Base-by-base conservation (phyloP, 768 basidiomycete species). In the Fistulinella prunicolor region DNA sequence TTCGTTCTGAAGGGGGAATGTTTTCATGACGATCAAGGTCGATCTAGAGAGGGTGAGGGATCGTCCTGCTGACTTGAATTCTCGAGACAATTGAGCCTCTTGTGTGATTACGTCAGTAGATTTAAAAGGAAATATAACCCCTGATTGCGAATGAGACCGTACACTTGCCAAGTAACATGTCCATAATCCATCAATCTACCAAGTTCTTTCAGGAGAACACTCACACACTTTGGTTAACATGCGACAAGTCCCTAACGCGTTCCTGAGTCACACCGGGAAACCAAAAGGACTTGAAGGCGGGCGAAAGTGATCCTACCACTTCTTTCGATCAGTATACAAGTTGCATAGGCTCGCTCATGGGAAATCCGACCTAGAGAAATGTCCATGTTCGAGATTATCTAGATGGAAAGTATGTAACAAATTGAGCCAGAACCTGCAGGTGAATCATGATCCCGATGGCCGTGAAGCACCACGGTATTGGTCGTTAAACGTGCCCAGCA, bases 401-500 rank as follows among this genome's bases (percentile, higher is more conserved):
- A 28, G 29, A 30, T 1, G 14, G 23, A 46, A 26, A 9, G 12
- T 38, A 49, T 32, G 37, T 23, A 41, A 37, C 37, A 50, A 49
- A 45, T 39, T 47, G 49, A 19, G 17, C 5, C 30, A 36, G 34
- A 24, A 29, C 20, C 22, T 14, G 34, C 13, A 34, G 29, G 21
- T 21, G 42, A 29, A 21, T 50, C 35, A 57, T n/a, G 51, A 43
- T 23, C 24, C 38, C 45, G 48, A 24, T 36, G 22, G 23, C 3
- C 37, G 30, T 23, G 51, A 21, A 12, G 38, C 26, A 14, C 42
- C 42, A 23, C 56, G 51, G 4, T 48, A 32, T 39, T 56, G 61
- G 19, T 46, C 43, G 10, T 37, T 13, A 26, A 61, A 38, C 9
- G 42, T 56, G 9, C 50, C 51, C 10, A 58, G 9, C 54, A 61